Evolutionary conservation across 208 protist species (phyloP), one percentile per base, ranked within the genome.

Genomic region (Trypanosoma scelopori): DNA sequence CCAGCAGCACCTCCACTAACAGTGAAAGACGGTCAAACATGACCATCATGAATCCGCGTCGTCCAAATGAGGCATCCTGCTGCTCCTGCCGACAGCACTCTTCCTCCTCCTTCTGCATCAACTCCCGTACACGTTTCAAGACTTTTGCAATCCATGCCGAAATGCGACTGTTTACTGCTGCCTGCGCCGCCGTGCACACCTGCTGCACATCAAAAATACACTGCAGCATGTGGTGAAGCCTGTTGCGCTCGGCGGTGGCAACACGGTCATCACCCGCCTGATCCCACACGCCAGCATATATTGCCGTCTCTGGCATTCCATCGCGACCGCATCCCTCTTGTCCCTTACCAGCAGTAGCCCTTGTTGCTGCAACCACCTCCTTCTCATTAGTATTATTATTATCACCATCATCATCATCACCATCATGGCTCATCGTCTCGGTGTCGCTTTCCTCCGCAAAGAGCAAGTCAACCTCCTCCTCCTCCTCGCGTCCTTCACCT

Each of bases 21-120:
- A 65, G 27, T 20, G 66, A 71, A 30, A 71, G 32, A 25, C 56
- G 66, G 46, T 65, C 28, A 45, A 65, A 65, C 48, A 65, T 55
- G 11, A 62, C 41, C 49, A 71, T 65, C 48, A 45, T 52, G 1
- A 47, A 5, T 27, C 32, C 53, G 16, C 16, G 20, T 3, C 23
- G 18, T 18, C 55, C 55, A 70, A 70, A 70, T 6, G 27, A 53
- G 5, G 51, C 37, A 13, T 32, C 55, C 22, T 60, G 13, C 15
- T 30, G 28, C 12, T 46, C 13, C 30, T 45, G 18, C 37, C 51
- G 27, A n/a, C 57, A 16, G 51, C 32, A 46, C 6, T 18, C 55
- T 41, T 49, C 55, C 20, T 55, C 45, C 27, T 37, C 25, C 1
- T 43, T 25, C n/a, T 16, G 42, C 57, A 71, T 59, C n/a, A 65